Evolutionary conservation across 306 rosid species (phyloP), one percentile per base, ranked within the genome.

Genomic region (Quercus agrifolia): DNA sequence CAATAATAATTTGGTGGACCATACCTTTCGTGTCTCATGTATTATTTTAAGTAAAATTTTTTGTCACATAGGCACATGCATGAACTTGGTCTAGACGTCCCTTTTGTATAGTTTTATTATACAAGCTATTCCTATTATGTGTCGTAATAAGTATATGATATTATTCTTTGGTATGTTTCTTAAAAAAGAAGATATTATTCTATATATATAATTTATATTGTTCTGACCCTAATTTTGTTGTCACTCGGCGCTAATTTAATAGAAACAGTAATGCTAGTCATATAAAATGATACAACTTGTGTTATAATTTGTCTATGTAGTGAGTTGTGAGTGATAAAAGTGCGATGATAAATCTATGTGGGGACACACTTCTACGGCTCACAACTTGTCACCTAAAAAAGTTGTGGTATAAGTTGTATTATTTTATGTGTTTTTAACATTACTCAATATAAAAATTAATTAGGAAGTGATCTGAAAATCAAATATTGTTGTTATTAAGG

Each of bases 331-430:
- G 11, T 41, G 1, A 0, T 8, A 41, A 0, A 41, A 0, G 3
- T 41, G 3, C 1, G 3, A 41, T 41, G 0, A 41, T 38, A 0
- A 0, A 7, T 38, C 0, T 8, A 38, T 8, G 12, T 8, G 46
- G 0, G 0, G 0, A 41, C 3, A 8, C 3, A 2, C 3, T 0
- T 41, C 1, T 0, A 38, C 0, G 0, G 0, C 2, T 41, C 0
- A 41, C 2, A 41, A 41, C 10, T 41, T 41, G 0, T 8, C 2
- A 8, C 11, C 0, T 41, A 8, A 41, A 41, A 41, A 41, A 2
- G 0, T 2, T 41, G 0, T 9, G 12, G 2, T 11, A 8, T 0
- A 41, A 41, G 0, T 41, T 41, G 3, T 41, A 0, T 41, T 41
- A 41, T 41, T 41, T 41, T 2, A 41, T 41, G 12, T 8, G 11